phyloP scores from a whole-genome alignment of 2,329 filamentous ascomycete genomes.

The Rhytidhysteron rufulum region DNA sequence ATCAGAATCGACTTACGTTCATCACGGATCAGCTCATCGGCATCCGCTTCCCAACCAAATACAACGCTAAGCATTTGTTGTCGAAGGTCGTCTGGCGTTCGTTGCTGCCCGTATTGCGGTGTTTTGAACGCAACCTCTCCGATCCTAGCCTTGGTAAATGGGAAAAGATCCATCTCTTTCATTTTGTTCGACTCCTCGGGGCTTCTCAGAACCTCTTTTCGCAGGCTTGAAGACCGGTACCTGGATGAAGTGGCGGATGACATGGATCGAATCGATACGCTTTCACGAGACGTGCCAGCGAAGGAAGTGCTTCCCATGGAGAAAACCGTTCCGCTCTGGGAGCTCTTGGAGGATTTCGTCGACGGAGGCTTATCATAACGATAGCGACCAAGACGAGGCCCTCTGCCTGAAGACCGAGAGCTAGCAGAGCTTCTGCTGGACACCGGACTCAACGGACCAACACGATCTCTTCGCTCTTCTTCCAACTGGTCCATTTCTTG shows the following conservation, averaged over 20 bases:
- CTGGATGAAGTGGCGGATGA: constrained; percentile 48
- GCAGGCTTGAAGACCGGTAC: constrained; percentile 63
- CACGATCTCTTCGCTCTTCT: constrained; percentile 56
- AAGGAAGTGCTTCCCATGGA: constrained; percentile 60
- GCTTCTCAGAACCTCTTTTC: constrained; percentile 75
- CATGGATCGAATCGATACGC: constrained; percentile 53
- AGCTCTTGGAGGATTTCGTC: constrained; percentile 23
- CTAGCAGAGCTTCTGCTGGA: constrained; percentile 62
- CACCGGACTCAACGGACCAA: constrained; percentile 63
- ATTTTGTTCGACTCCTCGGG: constrained; percentile 63
- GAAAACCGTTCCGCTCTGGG: constrained; percentile 61
- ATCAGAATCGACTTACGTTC: constrained; percentile 54
- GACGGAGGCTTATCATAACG: constrained; percentile 45
- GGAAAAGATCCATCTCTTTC: constrained; percentile 72
- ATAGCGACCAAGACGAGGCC: constrained; percentile 39
- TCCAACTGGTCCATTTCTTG: constrained; percentile 65
- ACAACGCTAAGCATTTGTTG: constrained; percentile 89
- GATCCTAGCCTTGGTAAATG: constrained; percentile 74
- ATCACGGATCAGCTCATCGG: constrained; percentile 76
- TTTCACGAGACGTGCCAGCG: constrained; percentile 43
- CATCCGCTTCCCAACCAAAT: constrained; percentile 90
- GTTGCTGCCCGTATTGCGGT: constrained; percentile 49
- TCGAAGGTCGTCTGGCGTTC: constrained; percentile 68
- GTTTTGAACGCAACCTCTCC: constrained; percentile 79
- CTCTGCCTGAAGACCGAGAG: constrained; percentile 52